Evolutionary conservation across 176 grass and related monocot genomes (phyloP).

Genomic region (Musa beccarii): DNA sequence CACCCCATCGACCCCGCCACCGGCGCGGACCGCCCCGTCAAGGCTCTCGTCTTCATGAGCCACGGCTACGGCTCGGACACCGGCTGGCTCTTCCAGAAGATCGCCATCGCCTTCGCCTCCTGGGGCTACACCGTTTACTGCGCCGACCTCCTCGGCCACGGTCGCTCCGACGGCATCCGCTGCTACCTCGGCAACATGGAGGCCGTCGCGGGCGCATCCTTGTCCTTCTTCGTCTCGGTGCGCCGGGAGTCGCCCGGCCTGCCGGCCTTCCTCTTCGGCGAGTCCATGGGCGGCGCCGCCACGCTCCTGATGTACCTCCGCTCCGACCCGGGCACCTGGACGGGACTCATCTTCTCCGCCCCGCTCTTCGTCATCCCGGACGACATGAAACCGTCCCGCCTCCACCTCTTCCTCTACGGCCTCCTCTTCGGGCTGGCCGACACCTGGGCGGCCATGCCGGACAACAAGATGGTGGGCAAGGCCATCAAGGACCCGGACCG

Average conservation of each 20-base stretch:
- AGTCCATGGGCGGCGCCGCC: conserved; percentile 68
- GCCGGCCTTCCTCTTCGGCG: conserved; percentile 57
- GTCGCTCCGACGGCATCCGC: conserved; percentile 56
- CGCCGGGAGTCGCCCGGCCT: conserved; percentile 28
- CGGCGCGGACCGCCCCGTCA: conserved; percentile 29
- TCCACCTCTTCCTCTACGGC: conserved; percentile 48
- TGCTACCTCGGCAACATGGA: conserved; percentile 70
- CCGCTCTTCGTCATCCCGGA: conserved; percentile 58
- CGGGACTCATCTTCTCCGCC: conserved; percentile 52
- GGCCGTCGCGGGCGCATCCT: conserved; percentile 38
- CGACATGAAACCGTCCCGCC: conserved; percentile 46
- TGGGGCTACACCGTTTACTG: conserved; percentile 70
- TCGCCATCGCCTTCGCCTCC: conserved; percentile 41
- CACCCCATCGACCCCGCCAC: conserved; percentile 31
- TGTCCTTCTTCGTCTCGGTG: conserved; percentile 54
- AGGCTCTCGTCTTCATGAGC: conserved; percentile 43
- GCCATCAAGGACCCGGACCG: conserved; percentile 31
- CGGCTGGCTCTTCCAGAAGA: conserved; percentile 60
- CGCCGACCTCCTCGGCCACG: conserved; percentile 65
- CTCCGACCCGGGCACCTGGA: conserved; percentile 37
- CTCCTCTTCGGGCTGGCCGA: conserved; percentile 63
- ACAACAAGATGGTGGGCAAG: conserved; percentile 53
- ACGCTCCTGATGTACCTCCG: conserved; percentile 54
- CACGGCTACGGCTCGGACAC: conserved; percentile 65
- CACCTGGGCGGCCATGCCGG: conserved; percentile 53